Evolutionary conservation across 1,284 basidiomycete species (phyloP), one percentile per base, ranked within the genome.

Genomic region (Microbotryum violaceum): DNA sequence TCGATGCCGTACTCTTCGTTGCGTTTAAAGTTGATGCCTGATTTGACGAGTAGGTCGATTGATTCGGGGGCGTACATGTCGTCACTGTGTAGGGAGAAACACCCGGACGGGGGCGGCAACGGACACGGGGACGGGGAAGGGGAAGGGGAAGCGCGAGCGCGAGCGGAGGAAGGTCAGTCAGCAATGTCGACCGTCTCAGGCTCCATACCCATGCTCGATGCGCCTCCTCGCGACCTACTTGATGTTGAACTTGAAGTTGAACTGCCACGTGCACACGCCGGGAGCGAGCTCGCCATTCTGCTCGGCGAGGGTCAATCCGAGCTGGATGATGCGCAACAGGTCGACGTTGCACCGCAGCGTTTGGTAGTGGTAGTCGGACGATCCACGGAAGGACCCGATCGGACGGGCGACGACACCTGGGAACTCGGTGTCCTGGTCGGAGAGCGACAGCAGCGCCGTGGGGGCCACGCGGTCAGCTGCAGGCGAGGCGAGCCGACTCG

Each of bases 271-370:
- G 56, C 88, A 89, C 54, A 87, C 83, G 57, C 93, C 91, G 65
- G 85, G 84, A 10, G 74, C 74, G 62, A 86, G 84, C 72, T 92
- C 86, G 8, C 94, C 94, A 37, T 96, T 83, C 75, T 91, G 91
- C 75, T 98, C 92, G 56, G 89, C 88, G 46, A 99, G 79, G 3
- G 94, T 97, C 69, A 99, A 82, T 9, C 94, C 94, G 61, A 98
- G 85, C 79, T 99, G 94, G 60, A 99, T 97, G 77, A 97, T 91
- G 79, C 91, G 92, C 71, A 98, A 82, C 59, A 98, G 81, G 81
- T 99, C 94, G 72, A 98, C 96, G 76, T 99, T 99, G 79, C 90
- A 93, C 67, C 94, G 85, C 86, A 99, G 92, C 6, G 96, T 98
- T 77, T 99, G 94, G 77, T 97, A 99, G 78, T 98, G 94, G 74